Base-by-base conservation (phyloP, 2,329 filamentous ascomycete species). In the Metarhizium sp. region DNA sequence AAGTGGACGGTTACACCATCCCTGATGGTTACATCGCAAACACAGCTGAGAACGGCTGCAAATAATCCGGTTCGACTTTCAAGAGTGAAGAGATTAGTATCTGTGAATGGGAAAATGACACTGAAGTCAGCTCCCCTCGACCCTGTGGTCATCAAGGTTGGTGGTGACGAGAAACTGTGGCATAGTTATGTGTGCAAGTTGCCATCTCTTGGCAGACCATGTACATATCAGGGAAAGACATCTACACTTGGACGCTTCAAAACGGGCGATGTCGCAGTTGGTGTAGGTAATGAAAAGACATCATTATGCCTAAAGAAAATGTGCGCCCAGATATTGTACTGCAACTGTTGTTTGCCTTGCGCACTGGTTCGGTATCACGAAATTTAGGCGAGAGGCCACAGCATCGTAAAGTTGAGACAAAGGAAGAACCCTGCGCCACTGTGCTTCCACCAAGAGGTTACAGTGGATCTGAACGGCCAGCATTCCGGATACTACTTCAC, bases 401-500 rank as follows among this genome's bases (percentile, higher is more conserved):
- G 48, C 16, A 45, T 20, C 11, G 20, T 16, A 29, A 46, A 46
- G 10, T 18, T 30, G 45, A 48, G 45, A 48, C 45, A 48, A n/a
- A 29, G 13, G 25, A 30, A 29, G 25, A 48, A 18, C 13, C 45
- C 25, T 30, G 20, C 20, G 20, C 45, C 25, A 30, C 25, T 29
- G 42, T 34, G 13, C 18, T 13, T 11, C 45, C 30, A 25, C 45
- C 30, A 25, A 47, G 40, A 43, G 42, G 55, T 53, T 49, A 47
- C 42, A 52, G 60, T 58, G 57, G 60, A 63, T 62, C 61, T 56
- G 25, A 48, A 59, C 61, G 63, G 63, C 62, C 62, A 64, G 59
- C 55, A 60, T 64, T 62, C 63, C 63, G 63, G 59, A 65, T 64
- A 61, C 59, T 61, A 64, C 63, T 57, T 60, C 55, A 58, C 52